phyloP scores from a whole-genome alignment of 1,284 basidiomycete genomes.

The Cutaneotrichosporon cutaneum region DNA sequence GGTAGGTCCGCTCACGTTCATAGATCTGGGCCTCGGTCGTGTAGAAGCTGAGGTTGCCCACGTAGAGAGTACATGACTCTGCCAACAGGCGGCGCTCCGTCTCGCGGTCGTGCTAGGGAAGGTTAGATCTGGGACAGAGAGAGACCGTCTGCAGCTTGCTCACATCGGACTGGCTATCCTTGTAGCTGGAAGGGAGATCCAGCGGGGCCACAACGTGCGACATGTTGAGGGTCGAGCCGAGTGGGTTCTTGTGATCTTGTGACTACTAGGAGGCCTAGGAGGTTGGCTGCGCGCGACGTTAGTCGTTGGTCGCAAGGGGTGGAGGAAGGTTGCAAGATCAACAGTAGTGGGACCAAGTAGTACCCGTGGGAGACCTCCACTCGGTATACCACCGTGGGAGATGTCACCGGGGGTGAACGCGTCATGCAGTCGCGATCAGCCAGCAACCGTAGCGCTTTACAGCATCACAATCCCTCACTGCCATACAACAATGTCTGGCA shows the following conservation, averaged over 20 bases:
- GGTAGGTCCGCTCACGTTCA: constrained; percentile 58
- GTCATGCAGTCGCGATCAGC: constrained; percentile 2
- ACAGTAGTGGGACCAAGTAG: not conserved
- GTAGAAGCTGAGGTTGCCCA: constrained; percentile 96
- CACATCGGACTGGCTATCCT: constrained; percentile 78
- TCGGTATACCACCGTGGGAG: constrained; percentile 6
- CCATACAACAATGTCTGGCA: constrained; percentile 31
- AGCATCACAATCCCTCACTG: too few species aligned
- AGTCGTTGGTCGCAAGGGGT: not conserved
- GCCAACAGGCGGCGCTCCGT: constrained; percentile 57
- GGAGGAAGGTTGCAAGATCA: not conserved
- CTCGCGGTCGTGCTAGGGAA: constrained; percentile 46
- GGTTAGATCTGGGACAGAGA: constrained; percentile 5
- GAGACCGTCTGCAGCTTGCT: not conserved
- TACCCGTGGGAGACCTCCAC: not conserved
- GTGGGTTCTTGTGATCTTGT: not conserved
- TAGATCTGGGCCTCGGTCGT: constrained; percentile 99
- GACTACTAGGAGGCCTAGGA: not conserved
- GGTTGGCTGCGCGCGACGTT: too few species aligned
- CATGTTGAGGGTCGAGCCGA: constrained; percentile 59
- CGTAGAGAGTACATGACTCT: constrained; percentile 62
- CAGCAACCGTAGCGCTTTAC: too few species aligned
- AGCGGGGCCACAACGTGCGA: constrained; percentile 78
- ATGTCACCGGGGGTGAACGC: not conserved
- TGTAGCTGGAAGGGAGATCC: constrained; percentile 93